These are phyloP conservation scores for Lycium ferocissimum DNA, from an alignment of 257 asterid genomes.

Conservation along the genomic window DNA sequence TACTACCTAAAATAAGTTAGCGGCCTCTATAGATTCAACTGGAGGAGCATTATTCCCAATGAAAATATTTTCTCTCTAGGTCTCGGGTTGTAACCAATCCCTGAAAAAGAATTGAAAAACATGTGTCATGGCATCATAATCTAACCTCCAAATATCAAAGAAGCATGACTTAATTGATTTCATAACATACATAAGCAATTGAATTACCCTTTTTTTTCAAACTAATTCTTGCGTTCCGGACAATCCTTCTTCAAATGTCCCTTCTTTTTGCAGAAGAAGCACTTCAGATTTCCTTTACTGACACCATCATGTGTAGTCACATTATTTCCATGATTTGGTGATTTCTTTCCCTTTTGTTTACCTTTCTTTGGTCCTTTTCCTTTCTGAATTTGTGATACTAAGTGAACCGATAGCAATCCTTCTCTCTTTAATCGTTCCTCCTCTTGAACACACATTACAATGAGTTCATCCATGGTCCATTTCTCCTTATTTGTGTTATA, in stretches of 20 bases:
- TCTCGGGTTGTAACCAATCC: background rate
- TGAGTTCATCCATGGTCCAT: slow-evolving; percentile 24
- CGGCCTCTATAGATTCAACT: background rate
- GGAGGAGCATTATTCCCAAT: background rate
- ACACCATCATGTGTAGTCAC: background rate
- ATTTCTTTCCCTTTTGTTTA: background rate
- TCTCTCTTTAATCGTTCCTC: slow-evolving; percentile 25
- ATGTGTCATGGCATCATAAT: background rate
- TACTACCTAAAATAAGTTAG: background rate
- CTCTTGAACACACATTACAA: slow-evolving; percentile 31
- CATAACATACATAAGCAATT: slow-evolving; percentile 17
- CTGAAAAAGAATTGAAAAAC: background rate
- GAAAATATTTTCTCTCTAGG: background rate
- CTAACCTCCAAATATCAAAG: background rate
- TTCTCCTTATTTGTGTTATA: slow-evolving; percentile 21
- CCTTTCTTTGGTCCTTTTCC: background rate
- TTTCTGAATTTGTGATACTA: background rate
- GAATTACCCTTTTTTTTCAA: background rate
- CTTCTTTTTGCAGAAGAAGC: slow-evolving; percentile 24
- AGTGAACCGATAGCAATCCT: background rate
- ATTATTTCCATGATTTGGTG: slow-evolving; percentile 2
- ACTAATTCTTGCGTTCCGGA: background rate
- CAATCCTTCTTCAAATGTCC: slow-evolving; percentile 27
- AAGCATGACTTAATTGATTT: background rate
- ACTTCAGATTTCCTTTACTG: background rate